Conservation (phyloP, 2,329 filamentous ascomycete genomes). For the Neonectria faginata region DNA sequence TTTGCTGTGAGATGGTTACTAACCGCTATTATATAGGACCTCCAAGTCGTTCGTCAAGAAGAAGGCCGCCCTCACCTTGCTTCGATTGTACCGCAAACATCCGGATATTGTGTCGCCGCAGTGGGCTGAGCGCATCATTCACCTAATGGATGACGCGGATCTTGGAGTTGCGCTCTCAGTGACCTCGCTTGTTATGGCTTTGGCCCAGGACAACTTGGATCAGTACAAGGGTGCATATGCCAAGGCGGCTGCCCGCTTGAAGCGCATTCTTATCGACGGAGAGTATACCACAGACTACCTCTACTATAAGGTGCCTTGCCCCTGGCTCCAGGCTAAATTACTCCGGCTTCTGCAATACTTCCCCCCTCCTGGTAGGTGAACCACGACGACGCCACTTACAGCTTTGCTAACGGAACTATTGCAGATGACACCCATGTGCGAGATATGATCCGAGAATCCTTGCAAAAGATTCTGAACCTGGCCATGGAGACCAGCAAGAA, state of each 20-base stretch:
- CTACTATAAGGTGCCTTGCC: constrained; percentile 99
- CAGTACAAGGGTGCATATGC: constrained; percentile 94
- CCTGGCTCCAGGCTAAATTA: constrained; percentile 97
- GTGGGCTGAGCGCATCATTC: constrained; percentile 98
- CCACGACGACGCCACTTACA: background rate
- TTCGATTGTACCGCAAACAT: constrained; percentile 94
- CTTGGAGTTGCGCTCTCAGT: constrained; percentile 95
- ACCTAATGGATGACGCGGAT: constrained; percentile 97
- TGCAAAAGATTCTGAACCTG: constrained; percentile 90
- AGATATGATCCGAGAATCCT: constrained; percentile 88
- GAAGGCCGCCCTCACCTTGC: constrained; percentile 93
- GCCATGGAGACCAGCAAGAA: constrained; percentile 97
- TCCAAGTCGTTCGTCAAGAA: constrained; percentile 99
- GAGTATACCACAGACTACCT: constrained; percentile 93
- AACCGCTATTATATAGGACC: constrained; percentile 48
- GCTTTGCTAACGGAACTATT: constrained; percentile 21
- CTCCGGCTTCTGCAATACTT: constrained; percentile 95
- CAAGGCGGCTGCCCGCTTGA: constrained; percentile 90
- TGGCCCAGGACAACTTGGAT: constrained; percentile 94
- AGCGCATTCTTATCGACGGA: constrained; percentile 89
- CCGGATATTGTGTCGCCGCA: constrained; percentile 94
- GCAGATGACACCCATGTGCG: constrained; percentile 91
- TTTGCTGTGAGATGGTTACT: constrained; percentile 15
- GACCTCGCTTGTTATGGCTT: constrained; percentile 92
- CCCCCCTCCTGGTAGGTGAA: constrained; percentile 81